Evolutionary conservation across 2,329 filamentous ascomycete genomes (phyloP), one percentile per base, ranked within the genome.

Genomic region (Colletotrichum siamense): DNA sequence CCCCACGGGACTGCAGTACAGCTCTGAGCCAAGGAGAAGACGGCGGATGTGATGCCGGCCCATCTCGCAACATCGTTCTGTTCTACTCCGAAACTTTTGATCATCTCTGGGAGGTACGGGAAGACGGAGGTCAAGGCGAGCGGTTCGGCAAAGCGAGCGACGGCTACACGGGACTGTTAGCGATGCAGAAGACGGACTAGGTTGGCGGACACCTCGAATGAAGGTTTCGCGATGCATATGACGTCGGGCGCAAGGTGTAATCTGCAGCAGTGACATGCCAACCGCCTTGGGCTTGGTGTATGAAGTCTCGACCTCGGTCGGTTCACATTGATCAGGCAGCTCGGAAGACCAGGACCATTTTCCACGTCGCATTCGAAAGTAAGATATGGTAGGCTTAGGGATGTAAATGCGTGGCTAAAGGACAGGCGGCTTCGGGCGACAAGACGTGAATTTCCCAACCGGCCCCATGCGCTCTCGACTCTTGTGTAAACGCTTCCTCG

Each of bases 91-190:
- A 98, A 95, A 82, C 92, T 94, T 79, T 93, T 90, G 73, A 98
- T 94, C 94, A 98, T 97, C 84, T 96, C 94, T 13, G 94, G 94
- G 78, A 94, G 88, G 79, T 89, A 90, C 82, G 94, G 94, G 77
- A 93, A 93, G 78, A 95, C 92, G 28, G 93, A 95, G 16, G 94
- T 95, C 80, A 94, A 87, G 9, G 94, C 91, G 77, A 94, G 86
- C 10, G 95, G 95, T 83, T 96, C 95, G 77, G 94, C 93, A 81
- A 96, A 94, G 81, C 95, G 91, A 82, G 94, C 95, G 86, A 95
- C 90, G 82, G 94, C 94, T 95, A 79, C 44, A 74, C 36, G 22
- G 9, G 3, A 22, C 44, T n/a, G 34, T 78, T 67, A 77, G 77
- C 67, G 4, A 57, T 22, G 12, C 13, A 34, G 61, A 26, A n/a